Evolutionary conservation across 352 stramenopile species (phyloP).

Genomic region (Phytopythium helicoides): DNA sequence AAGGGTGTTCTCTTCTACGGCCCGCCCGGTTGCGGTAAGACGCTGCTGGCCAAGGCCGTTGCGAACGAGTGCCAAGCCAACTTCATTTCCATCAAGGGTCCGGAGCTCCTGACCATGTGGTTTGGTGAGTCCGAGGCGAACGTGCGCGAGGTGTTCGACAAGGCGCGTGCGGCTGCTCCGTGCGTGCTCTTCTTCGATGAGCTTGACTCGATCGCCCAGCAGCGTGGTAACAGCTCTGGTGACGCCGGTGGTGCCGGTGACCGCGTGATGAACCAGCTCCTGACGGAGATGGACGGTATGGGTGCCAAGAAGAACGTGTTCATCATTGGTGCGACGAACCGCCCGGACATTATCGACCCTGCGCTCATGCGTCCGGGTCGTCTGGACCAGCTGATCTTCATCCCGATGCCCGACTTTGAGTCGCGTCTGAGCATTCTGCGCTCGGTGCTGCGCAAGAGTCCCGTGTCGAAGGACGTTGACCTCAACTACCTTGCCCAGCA

Average conservation of each 20-base stretch:
- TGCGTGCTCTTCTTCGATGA: constrained; percentile 99
- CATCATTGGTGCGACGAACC: constrained; percentile 96
- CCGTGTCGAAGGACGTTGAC: constrained; percentile 97
- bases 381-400: constrained; percentile 95
- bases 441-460: constrained; percentile 96
- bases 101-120: constrained; percentile 99
- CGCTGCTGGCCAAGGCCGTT: constrained; percentile 99
- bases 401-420: constrained; percentile 97
- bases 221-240: constrained; percentile 92
- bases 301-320: constrained; percentile 99
- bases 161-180: constrained; percentile 95
- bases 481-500: constrained; percentile 95
- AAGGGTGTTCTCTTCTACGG: constrained; percentile 99
- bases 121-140: constrained; percentile 99
- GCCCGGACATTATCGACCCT: constrained; percentile 97
- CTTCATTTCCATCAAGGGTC: constrained; percentile 99
- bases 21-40: constrained; percentile 99
- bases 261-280: constrained; percentile 99
- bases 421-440: constrained; percentile 95
- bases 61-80: constrained; percentile 99
- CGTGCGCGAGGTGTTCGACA: constrained; percentile 99
- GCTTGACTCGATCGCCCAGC: constrained; percentile 98
- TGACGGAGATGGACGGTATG: constrained; percentile 99
- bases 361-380: constrained; percentile 96
- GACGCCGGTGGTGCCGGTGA: constrained; percentile 97